These are phyloP conservation scores for Penicillium sumatraense DNA, from an alignment of 2,329 filamentous ascomycete genomes.

Conservation along the genomic window DNA sequence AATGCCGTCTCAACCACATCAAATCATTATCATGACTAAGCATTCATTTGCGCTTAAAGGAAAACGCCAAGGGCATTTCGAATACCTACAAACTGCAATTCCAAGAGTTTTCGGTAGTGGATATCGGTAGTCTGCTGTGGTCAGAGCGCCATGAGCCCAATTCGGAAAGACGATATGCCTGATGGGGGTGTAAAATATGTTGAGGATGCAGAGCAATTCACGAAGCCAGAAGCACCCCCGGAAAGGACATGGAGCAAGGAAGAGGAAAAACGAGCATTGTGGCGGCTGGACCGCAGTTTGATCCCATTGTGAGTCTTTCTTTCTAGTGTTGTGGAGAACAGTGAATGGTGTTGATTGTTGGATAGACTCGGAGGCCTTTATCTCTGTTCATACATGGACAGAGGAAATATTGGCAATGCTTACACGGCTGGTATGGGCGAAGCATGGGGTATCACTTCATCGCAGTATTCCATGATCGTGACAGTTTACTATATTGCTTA, in stretches of 20 bases:
- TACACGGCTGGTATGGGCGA: constrained; percentile 10
- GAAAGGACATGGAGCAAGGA: neutral
- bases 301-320: neutral
- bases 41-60: neutral
- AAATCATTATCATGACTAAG: neutral
- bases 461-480: constrained; percentile 12
- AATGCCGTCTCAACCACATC: neutral
- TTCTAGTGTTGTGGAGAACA: neutral
- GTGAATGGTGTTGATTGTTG: neutral
- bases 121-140: neutral
- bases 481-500: constrained; percentile 10
- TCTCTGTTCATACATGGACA: constrained; percentile 1
- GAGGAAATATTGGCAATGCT: constrained; percentile 13
- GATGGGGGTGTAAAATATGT: neutral
- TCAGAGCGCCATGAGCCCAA: neutral
- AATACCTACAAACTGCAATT: neutral
- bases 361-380: neutral
- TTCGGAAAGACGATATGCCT: neutral
- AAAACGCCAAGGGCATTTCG: neutral
- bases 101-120: neutral
- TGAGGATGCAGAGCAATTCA: neutral
- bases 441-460: constrained; percentile 6
- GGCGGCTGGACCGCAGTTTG: neutral
- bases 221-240: neutral
- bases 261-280: neutral